A percentile compares a stretch with the other conserved stretches of the same genome.
These are phyloP conservation scores for Hypoxylon sp. DNA, from an alignment of 2,329 filamentous ascomycete species.

Conservation along the genomic window DNA sequence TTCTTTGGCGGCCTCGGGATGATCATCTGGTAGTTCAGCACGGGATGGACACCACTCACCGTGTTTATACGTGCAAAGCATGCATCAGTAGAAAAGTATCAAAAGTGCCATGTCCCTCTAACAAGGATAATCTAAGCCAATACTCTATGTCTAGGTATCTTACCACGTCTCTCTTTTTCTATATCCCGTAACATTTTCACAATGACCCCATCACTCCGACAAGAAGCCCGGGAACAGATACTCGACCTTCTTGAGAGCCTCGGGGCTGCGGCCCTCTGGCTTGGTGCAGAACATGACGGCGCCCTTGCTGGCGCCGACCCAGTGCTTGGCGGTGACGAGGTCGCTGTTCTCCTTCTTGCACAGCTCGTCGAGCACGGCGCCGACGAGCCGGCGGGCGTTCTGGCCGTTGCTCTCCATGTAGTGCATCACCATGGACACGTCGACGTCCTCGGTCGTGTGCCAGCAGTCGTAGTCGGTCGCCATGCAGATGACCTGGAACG, in stretches of 20 bases:
- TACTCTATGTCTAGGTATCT: conserved; percentile 11
- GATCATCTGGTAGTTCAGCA: too few relatives aligned
- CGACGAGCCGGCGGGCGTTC: conserved; percentile 87
- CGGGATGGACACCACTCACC: too few relatives aligned
- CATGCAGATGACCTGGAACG: conserved; percentile 99
- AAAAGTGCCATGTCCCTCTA: too few relatives aligned
- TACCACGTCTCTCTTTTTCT: conserved; percentile 4
- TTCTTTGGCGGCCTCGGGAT: too few relatives aligned
- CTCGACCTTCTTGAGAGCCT: conserved; percentile 79
- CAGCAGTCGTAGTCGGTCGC: conserved; percentile 99
- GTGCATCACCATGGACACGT: conserved; percentile 95
- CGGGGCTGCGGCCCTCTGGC: conserved; percentile 73
- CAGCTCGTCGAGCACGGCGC: conserved; percentile 85
- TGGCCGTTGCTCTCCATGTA: conserved; percentile 93
- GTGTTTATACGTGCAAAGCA: too few relatives aligned
- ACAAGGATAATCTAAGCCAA: too few relatives aligned
- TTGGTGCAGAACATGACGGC: conserved; percentile 85
- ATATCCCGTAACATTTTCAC: neutral
- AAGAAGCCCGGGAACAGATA: conserved; percentile 90
- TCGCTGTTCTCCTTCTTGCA: conserved; percentile 78
- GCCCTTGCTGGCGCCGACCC: conserved; percentile 77
- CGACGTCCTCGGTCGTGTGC: conserved; percentile 83
- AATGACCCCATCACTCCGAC: conserved; percentile 47
- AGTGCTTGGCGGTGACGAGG: conserved; percentile 80
- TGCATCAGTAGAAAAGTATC: too few relatives aligned